Evolutionary conservation across 2,329 filamentous ascomycete species (phyloP).

Genomic region (Rhynchosporium agropyri): DNA sequence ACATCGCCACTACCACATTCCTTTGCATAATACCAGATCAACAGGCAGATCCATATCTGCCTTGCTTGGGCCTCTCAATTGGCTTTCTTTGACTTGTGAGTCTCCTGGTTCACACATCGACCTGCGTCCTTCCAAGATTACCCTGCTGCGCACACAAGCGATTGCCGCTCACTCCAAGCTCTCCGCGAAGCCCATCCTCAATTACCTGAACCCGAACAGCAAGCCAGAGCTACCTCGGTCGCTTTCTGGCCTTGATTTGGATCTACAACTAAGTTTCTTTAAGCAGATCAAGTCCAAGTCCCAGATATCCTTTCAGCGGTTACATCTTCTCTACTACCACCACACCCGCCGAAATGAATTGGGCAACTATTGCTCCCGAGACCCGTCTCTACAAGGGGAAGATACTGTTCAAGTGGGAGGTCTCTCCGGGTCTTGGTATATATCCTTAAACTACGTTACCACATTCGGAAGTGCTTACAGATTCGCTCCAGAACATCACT

Average conservation of each 20-base stretch:
- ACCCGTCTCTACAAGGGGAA: constrained; percentile 39
- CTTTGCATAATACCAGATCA: constrained; percentile 12
- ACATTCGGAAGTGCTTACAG: constrained; percentile 15
- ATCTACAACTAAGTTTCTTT: neutral
- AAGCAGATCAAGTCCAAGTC: neutral
- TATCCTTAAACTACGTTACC: neutral
- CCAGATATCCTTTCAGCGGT: neutral
- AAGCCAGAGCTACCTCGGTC: neutral
- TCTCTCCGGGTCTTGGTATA: constrained; percentile 40
- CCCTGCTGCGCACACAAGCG: neutral
- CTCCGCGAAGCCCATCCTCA: neutral
- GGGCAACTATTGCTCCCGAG: constrained; percentile 37
- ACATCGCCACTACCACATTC: constrained; percentile 12
- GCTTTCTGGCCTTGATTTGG: neutral
- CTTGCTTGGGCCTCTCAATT: constrained; percentile 8
- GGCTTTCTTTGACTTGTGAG: constrained; percentile 1
- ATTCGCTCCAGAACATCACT: constrained; percentile 40
- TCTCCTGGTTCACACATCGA: neutral
- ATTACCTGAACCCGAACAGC: too few species aligned
- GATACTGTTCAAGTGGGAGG: constrained; percentile 40
- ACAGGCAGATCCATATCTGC: constrained; percentile 1
- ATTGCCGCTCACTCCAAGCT: neutral
- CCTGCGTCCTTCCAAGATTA: neutral
- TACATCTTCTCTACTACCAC: neutral
- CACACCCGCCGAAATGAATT: constrained; percentile 33